These are phyloP conservation scores for Xylaria hypoxylon DNA, from an alignment of 2,329 filamentous ascomycete species.

Conservation along the genomic window DNA sequence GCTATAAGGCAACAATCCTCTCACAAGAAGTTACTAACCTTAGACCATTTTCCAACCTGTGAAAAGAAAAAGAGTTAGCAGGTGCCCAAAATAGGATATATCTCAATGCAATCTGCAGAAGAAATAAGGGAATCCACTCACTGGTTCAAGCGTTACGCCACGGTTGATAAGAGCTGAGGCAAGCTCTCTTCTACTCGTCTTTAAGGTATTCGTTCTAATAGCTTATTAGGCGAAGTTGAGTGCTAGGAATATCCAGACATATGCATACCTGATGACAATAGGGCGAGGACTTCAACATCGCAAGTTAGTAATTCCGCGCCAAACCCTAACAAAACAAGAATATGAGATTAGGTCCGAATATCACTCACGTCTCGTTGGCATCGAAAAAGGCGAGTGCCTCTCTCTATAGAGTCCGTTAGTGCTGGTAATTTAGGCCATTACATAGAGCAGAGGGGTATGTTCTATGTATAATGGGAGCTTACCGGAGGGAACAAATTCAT, in stretches of 20 bases:
- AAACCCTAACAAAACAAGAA: neutral
- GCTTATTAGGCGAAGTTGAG: conserved; percentile 6
- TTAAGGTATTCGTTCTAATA: conserved; percentile 86
- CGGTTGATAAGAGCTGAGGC: conserved; percentile 60
- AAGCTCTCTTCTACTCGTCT: conserved; percentile 79
- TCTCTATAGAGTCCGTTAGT: conserved; percentile 28
- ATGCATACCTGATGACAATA: conserved; percentile 76
- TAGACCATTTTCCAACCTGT: conserved; percentile 91
- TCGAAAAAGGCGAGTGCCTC: conserved; percentile 99
- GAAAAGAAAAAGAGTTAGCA: conserved; percentile 5
- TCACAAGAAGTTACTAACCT: conserved; percentile 60
- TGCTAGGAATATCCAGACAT: neutral
- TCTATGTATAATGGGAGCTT: neutral
- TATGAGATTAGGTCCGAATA: neutral
- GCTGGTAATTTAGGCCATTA: neutral
- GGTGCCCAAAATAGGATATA: neutral
- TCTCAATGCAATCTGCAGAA: neutral
- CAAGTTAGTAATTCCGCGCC: conserved; percentile 19
- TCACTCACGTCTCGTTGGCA: conserved; percentile 82
- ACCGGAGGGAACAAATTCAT: conserved; percentile 89
- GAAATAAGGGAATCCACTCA: conserved; percentile 8
- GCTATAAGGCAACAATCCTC: neutral
- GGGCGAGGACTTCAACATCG: conserved; percentile 70
- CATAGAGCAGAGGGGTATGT: too few species aligned
- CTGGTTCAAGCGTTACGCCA: conserved; percentile 93